Base-by-base conservation (phyloP, 345 rosid genomes). In the Pugionium dolabratum region DNA sequence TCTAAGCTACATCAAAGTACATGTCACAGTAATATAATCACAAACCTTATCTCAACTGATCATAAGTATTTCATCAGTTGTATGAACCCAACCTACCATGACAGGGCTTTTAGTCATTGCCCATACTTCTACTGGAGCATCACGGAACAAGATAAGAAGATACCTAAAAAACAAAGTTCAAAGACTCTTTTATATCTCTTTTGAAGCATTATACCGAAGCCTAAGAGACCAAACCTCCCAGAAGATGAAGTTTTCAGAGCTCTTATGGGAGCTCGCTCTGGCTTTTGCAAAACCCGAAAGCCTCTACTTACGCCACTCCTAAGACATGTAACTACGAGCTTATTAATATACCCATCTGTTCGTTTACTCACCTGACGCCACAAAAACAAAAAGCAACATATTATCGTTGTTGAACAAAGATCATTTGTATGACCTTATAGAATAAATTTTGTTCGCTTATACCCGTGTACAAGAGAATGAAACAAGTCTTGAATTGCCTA, bases 71-170 rank as follows among this genome's bases (percentile, higher is more conserved):
- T 43, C 0, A 9, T 50, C 4, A 54, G 36, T 54, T 33, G 6
- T 66, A 40, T 8, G 4, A 55, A 46, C 48, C 9, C 5, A 56
- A 56, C 71, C 70, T 68, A 88, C 98, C 91, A 91, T 83, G 46
- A 91, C 83, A 54, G 98, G 98, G 63, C 52, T 85, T 76, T 86
- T 88, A 55, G 98, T 84, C 98, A 88, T 86, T 44, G 96, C 97
- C 97, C 98, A 91, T 58, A 86, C 94, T 78, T 91, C 98, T 68
- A 86, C 90, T 27, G 96, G 98, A 2, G 96, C 88, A 74, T 91
- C 96, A 74, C 94, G 91, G 70, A 91, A 91, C 84, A 91, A 76
- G 77, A 91, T 82, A 56, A 91, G 85, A 75, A 91, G 94, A 71
- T 91, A 88, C 87, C 94, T 91, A 66, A 80, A 68, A 58, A 47